Evolutionary conservation across 805 yeast species (phyloP).

Genomic region (Lachancea sp.): DNA sequence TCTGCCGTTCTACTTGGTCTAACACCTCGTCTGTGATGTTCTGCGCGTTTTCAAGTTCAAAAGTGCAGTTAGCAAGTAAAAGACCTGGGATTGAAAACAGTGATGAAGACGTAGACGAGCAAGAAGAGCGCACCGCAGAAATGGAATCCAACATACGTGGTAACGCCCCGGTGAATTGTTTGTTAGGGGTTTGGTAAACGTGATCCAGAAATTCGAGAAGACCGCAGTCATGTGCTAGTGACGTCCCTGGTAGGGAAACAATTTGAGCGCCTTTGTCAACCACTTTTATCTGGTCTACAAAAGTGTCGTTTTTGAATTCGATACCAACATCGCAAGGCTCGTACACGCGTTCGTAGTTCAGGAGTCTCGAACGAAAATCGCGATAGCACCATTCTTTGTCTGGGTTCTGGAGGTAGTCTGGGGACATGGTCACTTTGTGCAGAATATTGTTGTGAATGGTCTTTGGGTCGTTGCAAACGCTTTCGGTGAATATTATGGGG

Average conservation of each 20-base stretch:
- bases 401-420: constrained; percentile 24
- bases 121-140: constrained; percentile 1
- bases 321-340: constrained; percentile 31
- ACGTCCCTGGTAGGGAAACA: not conserved
- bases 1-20: not conserved
- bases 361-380: constrained; percentile 40
- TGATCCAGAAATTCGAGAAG: constrained; percentile 2
- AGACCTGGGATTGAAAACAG: constrained; percentile 5
- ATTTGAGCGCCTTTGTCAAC: constrained; percentile 3
- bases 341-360: constrained; percentile 48
- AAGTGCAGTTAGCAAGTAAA: not conserved
- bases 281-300: not conserved
- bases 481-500: constrained; percentile 34
- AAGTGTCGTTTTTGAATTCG: constrained; percentile 1
- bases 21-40: not conserved
- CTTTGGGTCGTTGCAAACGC: constrained; percentile 26
- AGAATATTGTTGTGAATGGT: constrained; percentile 29
- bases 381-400: constrained; percentile 20
- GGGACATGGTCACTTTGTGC: constrained; percentile 30
- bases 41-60: constrained; percentile 2
- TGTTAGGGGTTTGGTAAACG: not conserved
- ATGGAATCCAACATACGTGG: constrained; percentile 2
- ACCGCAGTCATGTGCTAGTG: not conserved
- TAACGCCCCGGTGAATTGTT: not conserved
- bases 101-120: constrained; percentile 8